A percentile compares a stretch with the other conserved stretches of the same genome.
phyloP scores from a whole-genome alignment of 371 early-diverging fungal species.

The Parasitella parasitica region DNA sequence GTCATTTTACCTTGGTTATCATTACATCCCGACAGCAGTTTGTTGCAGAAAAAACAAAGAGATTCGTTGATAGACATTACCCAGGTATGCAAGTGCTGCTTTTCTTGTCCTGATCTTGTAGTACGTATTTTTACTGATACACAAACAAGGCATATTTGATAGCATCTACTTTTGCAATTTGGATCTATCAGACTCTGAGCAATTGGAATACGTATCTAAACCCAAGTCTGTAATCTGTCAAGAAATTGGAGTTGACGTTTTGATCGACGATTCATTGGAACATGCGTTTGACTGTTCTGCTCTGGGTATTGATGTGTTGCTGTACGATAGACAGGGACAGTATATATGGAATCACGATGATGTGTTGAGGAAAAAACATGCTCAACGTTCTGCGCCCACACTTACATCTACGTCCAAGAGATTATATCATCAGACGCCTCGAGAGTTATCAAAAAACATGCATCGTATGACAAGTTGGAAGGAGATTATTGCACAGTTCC shows the following conservation, averaged over 20 bases:
- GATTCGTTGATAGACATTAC: conserved; percentile 51
- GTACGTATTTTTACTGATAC: not conserved
- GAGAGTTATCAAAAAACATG: conserved; percentile 37
- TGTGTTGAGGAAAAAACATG: not conserved
- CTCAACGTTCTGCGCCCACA: not conserved
- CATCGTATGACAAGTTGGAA: conserved; percentile 51
- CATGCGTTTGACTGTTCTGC: conserved; percentile 47
- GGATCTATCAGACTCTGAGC: conserved; percentile 43
- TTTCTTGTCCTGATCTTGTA: no score
- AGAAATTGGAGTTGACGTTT: conserved; percentile 51
- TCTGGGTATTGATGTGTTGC: conserved; percentile 39
- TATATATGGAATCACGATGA: conserved; percentile 48
- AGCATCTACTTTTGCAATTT: conserved; percentile 55
- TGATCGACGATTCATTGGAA: conserved; percentile 52
- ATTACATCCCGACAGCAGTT: conserved; percentile 56
- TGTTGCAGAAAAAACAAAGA: conserved; percentile 50
- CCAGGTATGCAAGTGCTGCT: conserved; percentile 37
- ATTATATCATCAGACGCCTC: conserved; percentile 10
- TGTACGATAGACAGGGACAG: conserved; percentile 44
- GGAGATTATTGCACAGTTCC: conserved; percentile 48
- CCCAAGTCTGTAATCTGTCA: conserved; percentile 53
- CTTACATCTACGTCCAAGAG: conserved; percentile 19
- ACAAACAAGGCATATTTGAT: conserved; percentile 44
- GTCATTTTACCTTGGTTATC: conserved; percentile 49
- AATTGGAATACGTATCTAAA: conserved; percentile 44